A percentile compares a stretch with the other conserved stretches of the same genome.
Conservation (phyloP, 495 filamentous ascomycete species). For the Daldinia bambusicola region DNA sequence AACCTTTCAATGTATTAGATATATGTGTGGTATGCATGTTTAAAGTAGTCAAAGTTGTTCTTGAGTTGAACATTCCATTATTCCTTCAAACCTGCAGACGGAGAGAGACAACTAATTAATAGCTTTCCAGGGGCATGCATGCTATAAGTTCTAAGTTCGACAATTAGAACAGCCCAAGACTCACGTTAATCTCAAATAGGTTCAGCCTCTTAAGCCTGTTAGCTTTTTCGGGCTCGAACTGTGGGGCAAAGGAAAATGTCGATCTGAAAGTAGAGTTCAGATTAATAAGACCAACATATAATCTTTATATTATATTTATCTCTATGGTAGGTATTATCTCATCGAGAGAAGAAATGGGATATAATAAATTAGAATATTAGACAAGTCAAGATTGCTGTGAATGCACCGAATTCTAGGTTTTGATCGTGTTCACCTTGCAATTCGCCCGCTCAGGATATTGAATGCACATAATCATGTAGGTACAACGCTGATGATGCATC, state of each 20-base stretch:
- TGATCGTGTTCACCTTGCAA: background rate
- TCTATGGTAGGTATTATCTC: too few species aligned
- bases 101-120: too few species aligned
- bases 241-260: conserved; percentile 27
- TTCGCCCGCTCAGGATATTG: background rate
- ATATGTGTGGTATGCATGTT: background rate
- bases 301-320: conserved; percentile 14
- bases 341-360: conserved; percentile 7
- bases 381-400: background rate
- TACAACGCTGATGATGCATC: conserved; percentile 15
- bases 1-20: conserved; percentile 21
- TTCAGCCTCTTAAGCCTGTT: conserved; percentile 25
- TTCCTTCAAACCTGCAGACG: conserved; percentile 7
- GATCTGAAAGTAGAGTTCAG: conserved; percentile 33
- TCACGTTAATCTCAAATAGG: conserved; percentile 33
- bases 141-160: conserved; percentile 27
- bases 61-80: conserved; percentile 15
- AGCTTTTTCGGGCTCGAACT: conserved; percentile 17
- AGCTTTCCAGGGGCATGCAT: conserved; percentile 35
- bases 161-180: conserved; percentile 19
- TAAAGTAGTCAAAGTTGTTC: too few species aligned
- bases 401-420: conserved; percentile 8
- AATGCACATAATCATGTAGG: conserved; percentile 8
- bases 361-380: background rate
- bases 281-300: conserved; percentile 24